Base-by-base conservation (phyloP, 257 asterid species). In the Lavandula angustifolia region DNA sequence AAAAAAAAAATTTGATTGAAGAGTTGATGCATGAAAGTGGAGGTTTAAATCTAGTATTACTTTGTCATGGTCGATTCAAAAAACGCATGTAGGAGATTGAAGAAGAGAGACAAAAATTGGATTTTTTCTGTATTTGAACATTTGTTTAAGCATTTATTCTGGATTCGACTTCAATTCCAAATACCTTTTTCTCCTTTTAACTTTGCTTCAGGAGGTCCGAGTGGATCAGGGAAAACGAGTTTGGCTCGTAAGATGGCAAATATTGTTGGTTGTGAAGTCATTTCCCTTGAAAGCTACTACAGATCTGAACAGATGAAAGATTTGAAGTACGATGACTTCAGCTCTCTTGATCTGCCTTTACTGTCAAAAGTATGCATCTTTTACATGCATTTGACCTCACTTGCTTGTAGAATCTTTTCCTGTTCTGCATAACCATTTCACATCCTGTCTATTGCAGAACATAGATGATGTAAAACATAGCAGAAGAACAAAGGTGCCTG, bases 161-260 rank as follows among this genome's bases (percentile, higher is more conserved):
- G 48, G 58, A 62, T 68, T 61, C 64, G 51, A 37, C 53, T 53
- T 63, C 56, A 44, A 57, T 44, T 67, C 42, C 59, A 52, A 22
- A 37, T 69, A 42, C 48, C 46, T n/a, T 42, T 22, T 67, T 64
- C 41, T 12, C 35, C 43, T 64, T 35, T 61, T 65, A 70, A 57
- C 63, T 46, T 57, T 75, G 11, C 58, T 72, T 51, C 76, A 94
- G 99, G 99, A 73, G 99, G 99, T 67, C 99, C 99, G 35, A 90
- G 99, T 78, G 99, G 99, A 76, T 94, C 99, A 11, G 99, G 99
- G 46, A 94, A 94, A 75, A 94, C 97, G 34, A 94, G 97, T 81
- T 86, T 94, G 83, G 99, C 99, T 70, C 97, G 85, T 75, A 94
- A 90, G 81, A 89, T 94, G 99, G 99, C 99, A 46, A 94, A 90